Percentiles rank a stretch among this genome's conserved stretches.
These are phyloP conservation scores for Aspergillus tanneri DNA, from an alignment of 2,329 filamentous ascomycete species.

Conservation along the genomic window DNA sequence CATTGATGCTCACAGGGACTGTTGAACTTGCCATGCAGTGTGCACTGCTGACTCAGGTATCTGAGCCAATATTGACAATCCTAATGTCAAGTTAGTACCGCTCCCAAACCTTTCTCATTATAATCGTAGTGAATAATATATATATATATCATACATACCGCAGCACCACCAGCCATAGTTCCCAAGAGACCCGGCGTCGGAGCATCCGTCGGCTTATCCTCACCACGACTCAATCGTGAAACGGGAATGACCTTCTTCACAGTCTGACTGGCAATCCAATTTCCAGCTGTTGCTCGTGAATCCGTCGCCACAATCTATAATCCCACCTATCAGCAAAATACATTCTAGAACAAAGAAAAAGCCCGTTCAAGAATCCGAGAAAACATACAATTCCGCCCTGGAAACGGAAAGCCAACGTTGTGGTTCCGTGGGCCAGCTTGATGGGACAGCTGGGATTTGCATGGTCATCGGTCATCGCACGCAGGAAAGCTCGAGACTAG, in stretches of 20 bases:
- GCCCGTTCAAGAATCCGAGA: constrained; percentile 1
- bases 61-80: constrained; percentile 99
- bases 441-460: constrained; percentile 96
- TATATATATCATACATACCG: constrained; percentile 62
- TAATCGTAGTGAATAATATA: too few relatives aligned
- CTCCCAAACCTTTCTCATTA: neutral
- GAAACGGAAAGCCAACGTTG: constrained; percentile 96
- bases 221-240: constrained; percentile 40
- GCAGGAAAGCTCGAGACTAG: constrained; percentile 89
- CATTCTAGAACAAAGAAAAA: too few relatives aligned
- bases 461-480: constrained; percentile 94
- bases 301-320: constrained; percentile 83
- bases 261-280: constrained; percentile 99
- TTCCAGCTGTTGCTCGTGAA: constrained; percentile 92
- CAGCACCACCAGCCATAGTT: constrained; percentile 97
- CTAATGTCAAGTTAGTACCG: constrained; percentile 39
- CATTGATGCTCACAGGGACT: neutral
- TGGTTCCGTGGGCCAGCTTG: constrained; percentile 99
- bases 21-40: constrained; percentile 68
- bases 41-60: constrained; percentile 98
- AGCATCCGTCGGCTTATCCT: constrained; percentile 36
- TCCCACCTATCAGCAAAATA: neutral
- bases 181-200: constrained; percentile 65
- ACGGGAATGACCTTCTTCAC: constrained; percentile 94
- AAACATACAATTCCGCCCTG: constrained; percentile 75